Conservation (phyloP, 1,139 yeast species). For the Geotrichum restrictum region DNA sequence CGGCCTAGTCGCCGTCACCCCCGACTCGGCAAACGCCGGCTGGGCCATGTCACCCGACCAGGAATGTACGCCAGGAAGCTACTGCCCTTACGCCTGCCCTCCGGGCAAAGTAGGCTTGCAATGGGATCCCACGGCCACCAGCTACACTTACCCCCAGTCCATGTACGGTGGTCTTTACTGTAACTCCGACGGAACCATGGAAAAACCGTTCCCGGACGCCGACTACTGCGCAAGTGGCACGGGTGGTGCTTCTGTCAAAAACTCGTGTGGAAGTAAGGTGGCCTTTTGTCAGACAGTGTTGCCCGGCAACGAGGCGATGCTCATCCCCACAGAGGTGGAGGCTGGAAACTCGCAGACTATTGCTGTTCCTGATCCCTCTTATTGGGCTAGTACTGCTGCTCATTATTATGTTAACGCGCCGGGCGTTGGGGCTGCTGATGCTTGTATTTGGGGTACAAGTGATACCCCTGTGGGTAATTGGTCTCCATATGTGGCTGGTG, state of each 20-base stretch:
- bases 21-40: slow-evolving; percentile 59
- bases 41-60: slow-evolving; percentile 88
- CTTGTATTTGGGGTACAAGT: slow-evolving; percentile 78
- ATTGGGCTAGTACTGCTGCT: slow-evolving; percentile 64
- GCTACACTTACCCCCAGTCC: slow-evolving; percentile 81
- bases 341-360: slow-evolving; percentile 48
- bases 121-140: slow-evolving; percentile 63
- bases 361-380: slow-evolving; percentile 79
- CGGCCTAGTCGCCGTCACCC: slow-evolving; percentile 67
- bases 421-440: slow-evolving; percentile 71
- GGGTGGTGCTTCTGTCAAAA: slow-evolving; percentile 63
- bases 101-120: slow-evolving; percentile 79
- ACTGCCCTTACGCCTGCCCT: slow-evolving; percentile 87
- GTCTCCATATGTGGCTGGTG: slow-evolving; percentile 92
- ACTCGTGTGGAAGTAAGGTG: slow-evolving; percentile 48
- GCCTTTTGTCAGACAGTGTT: slow-evolving; percentile 90
- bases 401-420: slow-evolving; percentile 86
- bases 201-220: slow-evolving; percentile 56
- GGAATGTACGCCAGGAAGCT: slow-evolving; percentile 63
- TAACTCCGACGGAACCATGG: slow-evolving; percentile 61
- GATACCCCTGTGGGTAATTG: slow-evolving; percentile 75
- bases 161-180: slow-evolving; percentile 80
- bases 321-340: slow-evolving; percentile 70
- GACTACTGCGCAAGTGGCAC: slow-evolving; percentile 69
- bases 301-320: slow-evolving; percentile 92